Base-by-base conservation (phyloP, 2,329 filamentous ascomycete species). In the Thermoascus crustaceus region DNA sequence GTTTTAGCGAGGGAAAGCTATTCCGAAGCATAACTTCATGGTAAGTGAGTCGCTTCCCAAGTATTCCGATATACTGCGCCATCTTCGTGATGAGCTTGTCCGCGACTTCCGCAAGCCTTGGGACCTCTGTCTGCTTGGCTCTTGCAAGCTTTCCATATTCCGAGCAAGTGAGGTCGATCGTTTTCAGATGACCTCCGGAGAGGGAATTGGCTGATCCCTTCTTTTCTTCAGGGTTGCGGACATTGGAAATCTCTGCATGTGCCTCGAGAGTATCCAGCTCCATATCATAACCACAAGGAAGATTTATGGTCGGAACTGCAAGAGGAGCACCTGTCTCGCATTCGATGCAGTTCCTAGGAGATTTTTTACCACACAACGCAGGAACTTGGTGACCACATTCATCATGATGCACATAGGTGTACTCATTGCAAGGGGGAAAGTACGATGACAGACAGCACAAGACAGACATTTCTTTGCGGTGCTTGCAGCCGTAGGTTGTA, bases 31-130 rank as follows among this genome's bases (percentile, higher is more conserved):
- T 20, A 7, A 33, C 29, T 14, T 42, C 44, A n/a, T 27, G 27
- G 9, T 36, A 19, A 13, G 42, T 41, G 7, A 55, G 32, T 8
- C 32, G 30, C 9, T 41, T 34, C n/a, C 44, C 35, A 24, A 48
- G 35, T 9, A 22, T 33, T 6, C 41, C 30, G 30, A 54, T 21
- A 19, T 44, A 48, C 16, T 38, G 19, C 17, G 44, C 47, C 30
- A 50, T 38, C 23, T 48, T 49, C 4, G 38, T 34, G 14, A 49
- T 30, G 10, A 54, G 30, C 4, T 42, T 41, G 20, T 54, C 48
- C 13, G 49, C 20, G 14, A 29, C 47, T 3, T 38, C 26, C 11
- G 27, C 14, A 16, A 50, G 35, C 4, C 30, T 32, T 5, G 30
- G 23, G 3, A 50, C n/a, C 27, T 48, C 43, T 8, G 35, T 16